Conservation (phyloP, 192 early-diverging fungal genomes). For the Umbelopsis ramanniana region DNA sequence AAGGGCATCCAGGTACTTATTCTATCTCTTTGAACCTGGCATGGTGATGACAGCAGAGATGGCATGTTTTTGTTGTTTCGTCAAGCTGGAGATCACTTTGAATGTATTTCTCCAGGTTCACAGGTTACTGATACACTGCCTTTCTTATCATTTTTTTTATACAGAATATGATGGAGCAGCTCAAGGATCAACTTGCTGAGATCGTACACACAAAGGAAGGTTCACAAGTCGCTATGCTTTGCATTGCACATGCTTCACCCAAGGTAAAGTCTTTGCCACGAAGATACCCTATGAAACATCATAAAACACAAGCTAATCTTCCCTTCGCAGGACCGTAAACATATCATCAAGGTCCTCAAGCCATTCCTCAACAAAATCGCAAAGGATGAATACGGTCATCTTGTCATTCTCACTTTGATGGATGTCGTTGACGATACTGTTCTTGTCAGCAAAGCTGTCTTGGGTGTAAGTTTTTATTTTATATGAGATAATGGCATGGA, state of each 20-base stretch:
- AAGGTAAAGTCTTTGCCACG: slow-evolving; percentile 46
- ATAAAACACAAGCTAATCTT: background rate
- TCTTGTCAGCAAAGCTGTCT: slow-evolving; percentile 74
- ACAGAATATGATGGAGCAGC: slow-evolving; percentile 68
- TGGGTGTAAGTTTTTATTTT: slow-evolving; percentile 51
- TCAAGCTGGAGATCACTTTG: background rate
- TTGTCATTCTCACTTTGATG: slow-evolving; percentile 80
- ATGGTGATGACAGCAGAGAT: background rate
- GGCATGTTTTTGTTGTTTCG: background rate
- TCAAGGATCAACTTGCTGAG: slow-evolving; percentile 84
- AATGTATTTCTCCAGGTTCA: too few relatives aligned
- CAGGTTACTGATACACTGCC: too few relatives aligned
- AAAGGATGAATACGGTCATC: slow-evolving; percentile 88
- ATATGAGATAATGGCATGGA: too few relatives aligned
- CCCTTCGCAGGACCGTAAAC: slow-evolving; percentile 74
- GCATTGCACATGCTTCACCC: slow-evolving; percentile 74
- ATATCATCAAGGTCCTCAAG: slow-evolving; percentile 86
- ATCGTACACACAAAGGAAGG: slow-evolving; percentile 95
- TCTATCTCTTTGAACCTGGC: background rate
- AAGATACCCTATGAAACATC: background rate
- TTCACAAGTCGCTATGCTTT: slow-evolving; percentile 82
- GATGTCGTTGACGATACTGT: slow-evolving; percentile 96
- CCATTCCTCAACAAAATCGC: slow-evolving; percentile 79
- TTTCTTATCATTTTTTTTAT: too few relatives aligned
- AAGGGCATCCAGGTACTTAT: slow-evolving; percentile 57